These are phyloP conservation scores for Collybiopsis luxurians DNA, from an alignment of 768 basidiomycete species.

Conservation along the genomic window DNA sequence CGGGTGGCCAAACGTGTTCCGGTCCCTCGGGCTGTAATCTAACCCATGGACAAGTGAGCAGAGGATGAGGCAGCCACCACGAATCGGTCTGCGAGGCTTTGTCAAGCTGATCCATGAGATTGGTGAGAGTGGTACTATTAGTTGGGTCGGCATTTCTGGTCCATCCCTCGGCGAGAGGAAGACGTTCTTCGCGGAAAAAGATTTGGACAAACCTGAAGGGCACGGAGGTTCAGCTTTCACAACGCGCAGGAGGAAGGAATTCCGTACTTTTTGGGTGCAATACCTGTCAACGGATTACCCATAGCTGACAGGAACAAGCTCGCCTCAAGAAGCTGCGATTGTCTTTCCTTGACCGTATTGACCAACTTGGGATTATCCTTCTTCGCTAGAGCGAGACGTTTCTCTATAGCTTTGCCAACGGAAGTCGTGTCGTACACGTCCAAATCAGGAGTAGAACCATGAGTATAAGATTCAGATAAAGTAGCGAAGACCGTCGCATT, in stretches of 20 bases:
- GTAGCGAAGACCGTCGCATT: conserved; percentile 2
- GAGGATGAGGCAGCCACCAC: background rate
- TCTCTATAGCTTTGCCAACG: conserved; percentile 6
- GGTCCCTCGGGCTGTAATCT: conserved; percentile 6
- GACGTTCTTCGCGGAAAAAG: conserved; percentile 8
- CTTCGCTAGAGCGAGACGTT: conserved; percentile 8
- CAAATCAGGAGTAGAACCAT: background rate
- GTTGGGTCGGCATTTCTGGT: background rate
- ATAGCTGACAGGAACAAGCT: conserved; percentile 11
- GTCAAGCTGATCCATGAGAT: background rate
- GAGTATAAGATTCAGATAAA: conserved; percentile 5
- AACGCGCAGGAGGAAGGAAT: background rate
- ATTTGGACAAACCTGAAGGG: conserved; percentile 4
- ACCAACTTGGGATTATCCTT: conserved; percentile 8
- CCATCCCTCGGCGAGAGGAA: conserved; percentile 8
- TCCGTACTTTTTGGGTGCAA: conserved; percentile 3
- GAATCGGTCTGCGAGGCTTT: background rate
- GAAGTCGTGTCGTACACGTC: conserved; percentile 12
- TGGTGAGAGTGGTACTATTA: background rate
- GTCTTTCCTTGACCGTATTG: conserved; percentile 15
- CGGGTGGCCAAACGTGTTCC: background rate
- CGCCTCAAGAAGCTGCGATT: conserved; percentile 9
- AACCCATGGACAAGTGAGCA: background rate
- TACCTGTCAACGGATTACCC: conserved; percentile 7
- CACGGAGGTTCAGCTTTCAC: background rate